Evolutionary conservation across 1,284 basidiomycete genomes (phyloP).

Genomic region (Fomitopsis schrenkii): DNA sequence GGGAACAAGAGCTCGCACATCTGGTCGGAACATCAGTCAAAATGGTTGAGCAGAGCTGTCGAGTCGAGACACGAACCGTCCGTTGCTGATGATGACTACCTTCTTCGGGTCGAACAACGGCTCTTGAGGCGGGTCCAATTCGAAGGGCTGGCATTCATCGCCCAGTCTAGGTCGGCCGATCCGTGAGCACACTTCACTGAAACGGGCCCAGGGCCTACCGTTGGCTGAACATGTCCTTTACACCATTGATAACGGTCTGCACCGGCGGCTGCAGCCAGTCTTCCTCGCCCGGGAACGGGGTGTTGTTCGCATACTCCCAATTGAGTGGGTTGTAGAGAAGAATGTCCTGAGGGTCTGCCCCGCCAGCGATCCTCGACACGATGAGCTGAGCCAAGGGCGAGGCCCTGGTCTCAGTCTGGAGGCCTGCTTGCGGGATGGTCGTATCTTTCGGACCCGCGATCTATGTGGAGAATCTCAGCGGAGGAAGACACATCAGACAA

Average conservation of each 20-base stretch:
- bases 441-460: constrained; percentile 49
- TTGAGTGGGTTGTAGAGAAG: constrained; percentile 48
- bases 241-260: constrained; percentile 40
- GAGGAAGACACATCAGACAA: background rate
- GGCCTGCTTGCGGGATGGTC: constrained; percentile 53
- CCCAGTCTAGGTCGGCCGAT: constrained; percentile 36
- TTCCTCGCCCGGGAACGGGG: constrained; percentile 35
- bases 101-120: constrained; percentile 51
- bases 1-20: constrained; percentile 52
- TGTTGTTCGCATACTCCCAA: constrained; percentile 48
- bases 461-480: constrained; percentile 22
- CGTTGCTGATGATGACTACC: constrained; percentile 55
- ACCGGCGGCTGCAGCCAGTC: constrained; percentile 46
- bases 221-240: constrained; percentile 45
- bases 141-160: constrained; percentile 55
- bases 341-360: constrained; percentile 40
- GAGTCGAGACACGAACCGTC: constrained; percentile 28
- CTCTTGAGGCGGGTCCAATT: constrained; percentile 35
- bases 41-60: background rate
- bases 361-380: constrained; percentile 38
- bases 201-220: constrained; percentile 26
- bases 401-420: constrained; percentile 49
- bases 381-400: constrained; percentile 49
- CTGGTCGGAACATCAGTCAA: constrained; percentile 10
- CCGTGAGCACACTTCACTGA: background rate